Percentiles rank a stretch among this genome's conserved stretches.
Conservation (phyloP, 371 early-diverging fungal species). For the Haplosporangium sp. region DNA sequence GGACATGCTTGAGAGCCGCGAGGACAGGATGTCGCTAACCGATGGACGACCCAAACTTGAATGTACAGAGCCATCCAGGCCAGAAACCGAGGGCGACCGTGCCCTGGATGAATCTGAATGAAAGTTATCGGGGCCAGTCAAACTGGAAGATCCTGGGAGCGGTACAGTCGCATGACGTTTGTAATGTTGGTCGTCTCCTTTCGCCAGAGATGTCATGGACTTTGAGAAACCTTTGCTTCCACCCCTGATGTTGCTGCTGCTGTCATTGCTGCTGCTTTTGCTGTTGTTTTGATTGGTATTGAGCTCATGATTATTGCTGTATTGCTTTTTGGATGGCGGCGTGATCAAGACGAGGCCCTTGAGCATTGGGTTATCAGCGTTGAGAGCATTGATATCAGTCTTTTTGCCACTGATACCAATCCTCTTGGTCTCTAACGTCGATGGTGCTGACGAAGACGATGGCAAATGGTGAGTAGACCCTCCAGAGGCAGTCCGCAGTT, state of each 20-base stretch:
- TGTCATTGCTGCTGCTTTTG: not conserved
- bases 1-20: not conserved
- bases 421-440: not conserved
- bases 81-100: slow-evolving; percentile 24
- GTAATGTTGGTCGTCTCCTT: slow-evolving; percentile 2
- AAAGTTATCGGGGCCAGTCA: not conserved
- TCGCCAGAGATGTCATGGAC: slow-evolving; percentile 30
- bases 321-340: slow-evolving; percentile 9
- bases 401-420: not conserved
- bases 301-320: not conserved
- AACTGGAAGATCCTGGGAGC: not conserved
- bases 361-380: slow-evolving; percentile 21
- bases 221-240: slow-evolving; percentile 18
- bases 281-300: not conserved
- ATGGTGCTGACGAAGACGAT: not conserved
- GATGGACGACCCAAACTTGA: not conserved
- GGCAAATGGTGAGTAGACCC: not conserved
- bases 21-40: slow-evolving; percentile 7
- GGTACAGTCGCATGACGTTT: not conserved
- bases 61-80: slow-evolving; percentile 7
- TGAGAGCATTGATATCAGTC: slow-evolving; percentile 13
- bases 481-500: slow-evolving; percentile 20
- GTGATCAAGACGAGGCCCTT: slow-evolving; percentile 26
- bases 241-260: not conserved
- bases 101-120: slow-evolving; percentile 7